Conservation (phyloP, 192 early-diverging fungal species). For the Mortierella alpina region DNA sequence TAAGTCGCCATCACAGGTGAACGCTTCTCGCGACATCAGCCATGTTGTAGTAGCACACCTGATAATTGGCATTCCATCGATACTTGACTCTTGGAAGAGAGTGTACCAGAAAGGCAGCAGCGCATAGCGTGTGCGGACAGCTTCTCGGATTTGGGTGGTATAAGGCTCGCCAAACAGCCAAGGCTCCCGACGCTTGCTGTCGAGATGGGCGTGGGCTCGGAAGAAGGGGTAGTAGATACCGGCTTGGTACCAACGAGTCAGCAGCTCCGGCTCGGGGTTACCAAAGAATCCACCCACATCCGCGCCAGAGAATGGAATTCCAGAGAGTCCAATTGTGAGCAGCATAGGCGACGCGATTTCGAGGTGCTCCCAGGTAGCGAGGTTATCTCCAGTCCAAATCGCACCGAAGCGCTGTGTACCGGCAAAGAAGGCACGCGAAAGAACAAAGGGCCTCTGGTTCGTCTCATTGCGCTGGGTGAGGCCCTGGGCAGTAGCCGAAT, state of each 20-base stretch:
- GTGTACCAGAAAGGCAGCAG: conserved; percentile 95
- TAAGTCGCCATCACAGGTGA: not conserved
- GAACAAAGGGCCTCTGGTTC: conserved; percentile 87
- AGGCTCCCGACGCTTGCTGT: conserved; percentile 96
- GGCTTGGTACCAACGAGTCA: conserved; percentile 98
- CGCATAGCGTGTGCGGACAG: conserved; percentile 85
- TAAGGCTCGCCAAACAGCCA: conserved; percentile 94
- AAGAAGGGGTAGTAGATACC: conserved; percentile 97
- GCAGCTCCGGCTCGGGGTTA: conserved; percentile 89
- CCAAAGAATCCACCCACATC: conserved; percentile 99
- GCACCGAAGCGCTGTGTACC: conserved; percentile 96
- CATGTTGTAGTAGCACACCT: conserved; percentile 16
- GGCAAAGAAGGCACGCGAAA: conserved; percentile 96
- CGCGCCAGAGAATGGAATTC: conserved; percentile 92
- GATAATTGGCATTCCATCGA: conserved; percentile 85
- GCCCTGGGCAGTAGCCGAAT: conserved; percentile 88
- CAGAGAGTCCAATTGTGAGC: conserved; percentile 85
- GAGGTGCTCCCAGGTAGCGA: conserved; percentile 90
- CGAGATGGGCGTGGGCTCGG: conserved; percentile 97
- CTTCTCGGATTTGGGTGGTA: conserved; percentile 79
- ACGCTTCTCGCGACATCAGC: too few species aligned
- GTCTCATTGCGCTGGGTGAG: conserved; percentile 69
- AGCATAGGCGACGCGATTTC: conserved; percentile 88
- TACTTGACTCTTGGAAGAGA: conserved; percentile 82
- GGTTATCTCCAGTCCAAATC: conserved; percentile 99